Evolutionary conservation across 2,329 filamentous ascomycete species (phyloP).

Genomic region (Escovopsis weberi): DNA sequence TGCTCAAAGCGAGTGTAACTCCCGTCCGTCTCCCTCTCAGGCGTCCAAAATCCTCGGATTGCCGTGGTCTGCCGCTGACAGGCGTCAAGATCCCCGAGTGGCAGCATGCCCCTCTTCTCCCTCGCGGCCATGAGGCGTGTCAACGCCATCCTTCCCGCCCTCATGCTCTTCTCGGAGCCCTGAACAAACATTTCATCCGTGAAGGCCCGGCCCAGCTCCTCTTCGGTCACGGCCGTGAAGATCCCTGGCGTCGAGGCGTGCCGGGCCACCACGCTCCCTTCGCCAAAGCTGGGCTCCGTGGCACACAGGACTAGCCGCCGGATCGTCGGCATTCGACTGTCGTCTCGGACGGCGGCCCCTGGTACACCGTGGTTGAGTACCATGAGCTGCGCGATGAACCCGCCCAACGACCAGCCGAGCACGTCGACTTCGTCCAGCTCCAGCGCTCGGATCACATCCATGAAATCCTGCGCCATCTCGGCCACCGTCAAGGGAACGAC

Average conservation of each 20-base stretch:
- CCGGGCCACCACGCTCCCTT: slow-evolving; percentile 17
- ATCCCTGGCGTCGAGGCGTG: slow-evolving; percentile 16
- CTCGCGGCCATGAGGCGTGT: slow-evolving; percentile 17
- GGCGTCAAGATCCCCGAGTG: no score
- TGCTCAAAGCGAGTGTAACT: slow-evolving; percentile 20
- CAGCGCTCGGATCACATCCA: slow-evolving; percentile 21
- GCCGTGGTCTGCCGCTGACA: no score
- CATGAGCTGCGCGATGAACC: slow-evolving; percentile 29
- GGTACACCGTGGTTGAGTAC: slow-evolving; percentile 17
- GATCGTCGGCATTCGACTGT: slow-evolving; percentile 16
- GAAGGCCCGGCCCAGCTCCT: slow-evolving; percentile 21
- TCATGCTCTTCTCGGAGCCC: slow-evolving; percentile 15
- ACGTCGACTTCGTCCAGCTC: slow-evolving; percentile 23
- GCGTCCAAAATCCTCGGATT: no score
- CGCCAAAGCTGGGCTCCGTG: slow-evolving; percentile 24
- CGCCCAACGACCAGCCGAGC: slow-evolving; percentile 36
- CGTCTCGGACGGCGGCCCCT: no score
- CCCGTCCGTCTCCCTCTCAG: slow-evolving; percentile 2
- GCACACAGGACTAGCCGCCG: slow-evolving; percentile 29
- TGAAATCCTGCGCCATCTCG: slow-evolving; percentile 19
- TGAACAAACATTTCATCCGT: slow-evolving; percentile 19
- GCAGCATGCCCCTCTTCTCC: slow-evolving; percentile 7
- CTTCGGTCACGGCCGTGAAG: slow-evolving; percentile 17
- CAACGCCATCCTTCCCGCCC: slow-evolving; percentile 20
- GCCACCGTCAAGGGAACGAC: slow-evolving; percentile 20